Evolutionary conservation across 2,329 filamentous ascomycete species (phyloP), one percentile per base, ranked within the genome.

Genomic region (Exophiala sp.): DNA sequence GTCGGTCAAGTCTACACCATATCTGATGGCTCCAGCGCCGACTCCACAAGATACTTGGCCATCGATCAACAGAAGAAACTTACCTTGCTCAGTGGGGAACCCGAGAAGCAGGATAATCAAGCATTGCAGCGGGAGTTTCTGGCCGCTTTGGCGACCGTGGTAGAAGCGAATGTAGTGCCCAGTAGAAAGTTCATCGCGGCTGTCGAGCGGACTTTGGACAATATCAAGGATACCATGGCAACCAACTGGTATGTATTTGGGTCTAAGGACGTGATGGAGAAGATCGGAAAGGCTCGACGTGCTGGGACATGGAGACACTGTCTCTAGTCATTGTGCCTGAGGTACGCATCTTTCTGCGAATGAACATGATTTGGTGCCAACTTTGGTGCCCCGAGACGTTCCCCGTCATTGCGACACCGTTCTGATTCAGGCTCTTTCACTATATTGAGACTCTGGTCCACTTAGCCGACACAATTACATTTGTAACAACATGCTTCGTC

Each of bases 71-170:
- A 34, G 14, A 42, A 38, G 10, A 50, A 50, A 20, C 38, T 50
- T 14, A 11, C 29, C 32, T 50, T 35, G 21, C 16, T 24, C 10
- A 18, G n/a, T 18, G 47, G 16, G 8, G 38, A 50, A 18, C 24
- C 47, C 8, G 39, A 33, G 21, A 41, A 41, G 38, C 47, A 50
- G 34, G 29, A 33, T 24, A 50, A 50, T 29, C 36, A 50, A 20
- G 47, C 47, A 20, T 20, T 43, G 38, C 47, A 50, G 18, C 38
- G 47, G 21, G 47, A 50, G 29, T 50, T 50, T n/a, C 38, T 43
- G 7, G 47, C 47, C 12, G 47, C 21, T 11, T 14, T 50, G 32
- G 38, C 38, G 32, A 29, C 24, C 9, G 47, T 50, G n/a, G 47
- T 43, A 20, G 47, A 50, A 35, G 47, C 38, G 3, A 50, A 50